A percentile compares a stretch with the other conserved stretches of the same genome.
Conservation (phyloP, 805 yeast genomes). For the Yamadazyma kitorensis region DNA sequence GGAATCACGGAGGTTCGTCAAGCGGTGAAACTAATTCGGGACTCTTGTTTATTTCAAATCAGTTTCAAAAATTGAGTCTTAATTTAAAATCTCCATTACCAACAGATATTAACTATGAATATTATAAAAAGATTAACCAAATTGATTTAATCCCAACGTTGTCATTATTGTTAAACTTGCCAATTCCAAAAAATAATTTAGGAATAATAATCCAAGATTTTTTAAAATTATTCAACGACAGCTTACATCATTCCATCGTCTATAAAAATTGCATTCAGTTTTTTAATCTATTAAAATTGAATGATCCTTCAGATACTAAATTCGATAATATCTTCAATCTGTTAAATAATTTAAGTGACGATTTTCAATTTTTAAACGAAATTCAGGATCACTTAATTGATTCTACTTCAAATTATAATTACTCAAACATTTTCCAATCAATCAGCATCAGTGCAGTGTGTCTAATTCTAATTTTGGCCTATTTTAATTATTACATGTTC, state of each 20-base stretch:
- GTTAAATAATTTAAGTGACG: slow-evolving; percentile 7
- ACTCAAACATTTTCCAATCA: slow-evolving; percentile 41
- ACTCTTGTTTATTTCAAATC: slow-evolving; percentile 63
- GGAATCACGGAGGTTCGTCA: slow-evolving; percentile 97
- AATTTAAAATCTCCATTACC: slow-evolving; percentile 37
- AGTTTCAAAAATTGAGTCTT: slow-evolving; percentile 34
- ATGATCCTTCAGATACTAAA: slow-evolving; percentile 16
- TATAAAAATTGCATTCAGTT: slow-evolving; percentile 60
- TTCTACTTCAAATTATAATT: slow-evolving; percentile 72
- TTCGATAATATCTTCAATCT: background rate
- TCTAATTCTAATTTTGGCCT: slow-evolving; percentile 23
- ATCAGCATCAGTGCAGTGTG: slow-evolving; percentile 28
- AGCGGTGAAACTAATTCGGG: slow-evolving; percentile 90
- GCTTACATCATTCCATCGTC: slow-evolving; percentile 35
- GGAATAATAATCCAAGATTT: slow-evolving; percentile 68
- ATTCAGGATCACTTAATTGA: slow-evolving; percentile 53
- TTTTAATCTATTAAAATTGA: slow-evolving; percentile 33
- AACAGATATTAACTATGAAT: slow-evolving; percentile 46
- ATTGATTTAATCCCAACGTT: slow-evolving; percentile 74
- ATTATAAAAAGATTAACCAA: slow-evolving; percentile 55
- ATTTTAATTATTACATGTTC: slow-evolving; percentile 17
- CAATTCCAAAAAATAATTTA: slow-evolving; percentile 68
- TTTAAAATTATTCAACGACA: slow-evolving; percentile 46
- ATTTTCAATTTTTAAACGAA: slow-evolving; percentile 33
- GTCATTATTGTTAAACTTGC: slow-evolving; percentile 56